A percentile compares a stretch with the other conserved stretches of the same genome.
Conservation (phyloP, 2,329 filamentous ascomycete genomes). For the Exserohilum rostratum region DNA sequence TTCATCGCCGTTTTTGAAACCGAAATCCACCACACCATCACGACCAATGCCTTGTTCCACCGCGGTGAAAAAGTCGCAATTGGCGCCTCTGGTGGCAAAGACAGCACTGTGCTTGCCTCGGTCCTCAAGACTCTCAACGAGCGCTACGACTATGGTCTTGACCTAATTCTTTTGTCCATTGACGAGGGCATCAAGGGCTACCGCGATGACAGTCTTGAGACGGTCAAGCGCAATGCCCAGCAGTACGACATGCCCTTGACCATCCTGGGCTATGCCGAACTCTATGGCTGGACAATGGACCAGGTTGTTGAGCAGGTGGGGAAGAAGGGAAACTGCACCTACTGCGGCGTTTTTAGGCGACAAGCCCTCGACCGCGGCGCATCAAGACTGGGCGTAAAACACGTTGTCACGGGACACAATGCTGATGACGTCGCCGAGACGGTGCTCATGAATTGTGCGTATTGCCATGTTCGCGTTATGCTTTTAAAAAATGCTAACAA, state of each 20-base stretch:
- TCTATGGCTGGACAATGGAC: conserved; percentile 99
- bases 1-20: conserved; percentile 88
- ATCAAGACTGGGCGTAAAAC: conserved; percentile 82
- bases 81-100: conserved; percentile 94
- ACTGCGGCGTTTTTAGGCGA: conserved; percentile 93
- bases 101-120: conserved; percentile 93
- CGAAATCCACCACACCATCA: conserved; percentile 93
- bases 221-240: conserved; percentile 88
- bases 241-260: conserved; percentile 92
- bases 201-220: conserved; percentile 92
- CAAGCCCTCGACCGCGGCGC: conserved; percentile 94
- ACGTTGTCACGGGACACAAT: conserved; percentile 97
- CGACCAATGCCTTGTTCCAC: conserved; percentile 77
- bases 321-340: conserved; percentile 98
- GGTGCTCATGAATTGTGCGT: conserved; percentile 83
- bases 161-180: conserved; percentile 86
- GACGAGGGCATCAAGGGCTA: conserved; percentile 98
- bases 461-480: neutral
- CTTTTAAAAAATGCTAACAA: conserved; percentile 11
- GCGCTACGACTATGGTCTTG: conserved; percentile 81
- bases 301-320: conserved; percentile 95
- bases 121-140: conserved; percentile 95
- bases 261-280: conserved; percentile 88
- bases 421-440: conserved; percentile 98
- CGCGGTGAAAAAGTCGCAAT: conserved; percentile 89